Evolutionary conservation across 768 basidiomycete genomes (phyloP).

Genomic region (Trametes cingulata): DNA sequence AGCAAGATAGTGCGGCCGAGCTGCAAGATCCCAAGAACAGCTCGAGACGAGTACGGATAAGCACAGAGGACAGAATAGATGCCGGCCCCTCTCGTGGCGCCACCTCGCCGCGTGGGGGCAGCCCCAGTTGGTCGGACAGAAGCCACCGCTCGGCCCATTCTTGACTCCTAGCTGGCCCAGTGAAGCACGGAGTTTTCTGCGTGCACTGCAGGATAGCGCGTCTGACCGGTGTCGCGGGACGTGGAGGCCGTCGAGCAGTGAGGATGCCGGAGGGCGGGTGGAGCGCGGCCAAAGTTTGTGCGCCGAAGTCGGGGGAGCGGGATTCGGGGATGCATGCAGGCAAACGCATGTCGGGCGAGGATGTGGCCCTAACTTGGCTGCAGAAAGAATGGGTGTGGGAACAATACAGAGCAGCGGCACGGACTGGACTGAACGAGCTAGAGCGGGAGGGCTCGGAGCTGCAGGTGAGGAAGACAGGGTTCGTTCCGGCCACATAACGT

Average conservation of each 20-base stretch:
- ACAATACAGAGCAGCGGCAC: slow-evolving; percentile 1
- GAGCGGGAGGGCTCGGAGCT: background rate
- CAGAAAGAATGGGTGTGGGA: slow-evolving; percentile 3
- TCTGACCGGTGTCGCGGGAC: slow-evolving; percentile 3
- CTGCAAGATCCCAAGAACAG: background rate
- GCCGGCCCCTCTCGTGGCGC: slow-evolving; percentile 5
- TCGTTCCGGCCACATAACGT: background rate
- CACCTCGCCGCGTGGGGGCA: slow-evolving; percentile 17
- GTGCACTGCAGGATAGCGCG: slow-evolving; percentile 2
- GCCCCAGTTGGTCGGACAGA: background rate
- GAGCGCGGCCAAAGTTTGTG: slow-evolving; percentile 6
- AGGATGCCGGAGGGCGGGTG: slow-evolving; percentile 9
- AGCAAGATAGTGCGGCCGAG: background rate
- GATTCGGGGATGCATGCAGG: slow-evolving; percentile 1
- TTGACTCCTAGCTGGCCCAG: background rate
- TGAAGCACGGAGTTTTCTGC: background rate
- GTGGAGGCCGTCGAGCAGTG: slow-evolving; percentile 2
- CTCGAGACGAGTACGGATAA: background rate
- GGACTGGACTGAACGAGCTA: slow-evolving; percentile 12
- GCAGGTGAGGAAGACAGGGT: background rate
- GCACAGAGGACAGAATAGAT: background rate
- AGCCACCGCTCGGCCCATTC: background rate
- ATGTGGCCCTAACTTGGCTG: background rate
- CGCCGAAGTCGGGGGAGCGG: background rate
- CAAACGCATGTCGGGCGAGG: slow-evolving; percentile 8